Evolutionary conservation across 1,284 basidiomycete genomes (phyloP).

Genomic region (Bondarzewia mesenterica): DNA sequence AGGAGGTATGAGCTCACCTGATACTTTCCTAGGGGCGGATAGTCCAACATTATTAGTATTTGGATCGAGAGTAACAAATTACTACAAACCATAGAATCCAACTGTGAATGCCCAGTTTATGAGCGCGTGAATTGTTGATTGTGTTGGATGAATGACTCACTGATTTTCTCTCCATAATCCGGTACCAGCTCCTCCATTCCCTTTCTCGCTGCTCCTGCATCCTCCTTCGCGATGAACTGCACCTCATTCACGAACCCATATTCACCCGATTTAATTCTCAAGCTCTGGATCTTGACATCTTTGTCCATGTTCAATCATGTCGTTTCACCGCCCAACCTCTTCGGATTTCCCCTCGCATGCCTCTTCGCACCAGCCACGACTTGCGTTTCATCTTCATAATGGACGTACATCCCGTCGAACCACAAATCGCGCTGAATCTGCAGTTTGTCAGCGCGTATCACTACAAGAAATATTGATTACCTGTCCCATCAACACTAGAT

Average conservation of each 20-base stretch:
- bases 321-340: background rate
- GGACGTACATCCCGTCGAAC: constrained; percentile 1
- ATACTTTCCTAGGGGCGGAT: background rate
- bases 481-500: background rate
- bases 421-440: background rate
- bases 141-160: background rate
- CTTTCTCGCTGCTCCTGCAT: no score
- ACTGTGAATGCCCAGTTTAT: background rate
- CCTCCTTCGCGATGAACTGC: background rate
- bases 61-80: background rate
- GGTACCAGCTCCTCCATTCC: background rate
- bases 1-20: background rate
- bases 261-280: background rate
- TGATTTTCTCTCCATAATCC: background rate
- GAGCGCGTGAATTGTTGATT: background rate
- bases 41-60: background rate
- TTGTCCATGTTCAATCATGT: background rate
- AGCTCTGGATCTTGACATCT: background rate
- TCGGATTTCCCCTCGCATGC: background rate
- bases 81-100: background rate
- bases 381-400: background rate
- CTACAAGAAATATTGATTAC: no score
- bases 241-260: background rate
- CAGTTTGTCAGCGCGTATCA: background rate
- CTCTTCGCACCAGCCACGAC: background rate